Evolutionary conservation across 2,329 filamentous ascomycete genomes (phyloP), one percentile per base, ranked within the genome.

Genomic region (Iodosphaeria phyllophila): DNA sequence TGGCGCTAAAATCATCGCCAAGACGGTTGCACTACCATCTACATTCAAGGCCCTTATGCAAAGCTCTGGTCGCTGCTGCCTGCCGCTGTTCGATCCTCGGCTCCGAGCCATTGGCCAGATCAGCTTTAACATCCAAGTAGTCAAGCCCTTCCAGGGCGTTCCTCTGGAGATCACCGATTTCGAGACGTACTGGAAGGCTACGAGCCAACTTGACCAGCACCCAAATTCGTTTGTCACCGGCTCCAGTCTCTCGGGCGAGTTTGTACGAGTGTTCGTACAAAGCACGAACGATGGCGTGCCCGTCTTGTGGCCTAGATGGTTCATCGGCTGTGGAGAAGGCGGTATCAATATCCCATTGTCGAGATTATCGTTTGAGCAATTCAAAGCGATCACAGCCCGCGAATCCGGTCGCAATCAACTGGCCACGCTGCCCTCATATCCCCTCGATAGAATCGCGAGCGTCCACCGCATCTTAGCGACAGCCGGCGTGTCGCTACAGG

Each of bases 181-280:
- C 39, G 89, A 92, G 33, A 95, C 89, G 0, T 98, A 98, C 50
- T 98, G 89, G 89, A 98, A 95, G 50, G 86, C 86, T 1, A 98
- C 89, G 1, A 92, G 83, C 41, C 83, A 92, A 38, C 65, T 89
- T 23, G 82, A 92, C 44, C 73, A 79, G 25, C 78, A 83, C 23
- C 75, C 77, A 13, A 89, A 68, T 42, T 79, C 82, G 13, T 69
- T 95, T 13, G 80, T 98, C 11, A 95, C 86, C 0, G 89, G 86
- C 1, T 95, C 86, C 7, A 95, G 86, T 51, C 51, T 98, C 28
- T 91, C 82, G 3, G 89, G 89, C n/a, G 79, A 95, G 41, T 95
- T 95, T 47, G 73, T 92, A 13, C 71, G 84, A 28, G 54, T 98
- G 6, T 92, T 83, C 42, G 78, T 95, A 13, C 89, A 98, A 42